These are phyloP conservation scores for Beauveria varroae DNA, from an alignment of 2,329 filamentous ascomycete species.

Conservation along the genomic window DNA sequence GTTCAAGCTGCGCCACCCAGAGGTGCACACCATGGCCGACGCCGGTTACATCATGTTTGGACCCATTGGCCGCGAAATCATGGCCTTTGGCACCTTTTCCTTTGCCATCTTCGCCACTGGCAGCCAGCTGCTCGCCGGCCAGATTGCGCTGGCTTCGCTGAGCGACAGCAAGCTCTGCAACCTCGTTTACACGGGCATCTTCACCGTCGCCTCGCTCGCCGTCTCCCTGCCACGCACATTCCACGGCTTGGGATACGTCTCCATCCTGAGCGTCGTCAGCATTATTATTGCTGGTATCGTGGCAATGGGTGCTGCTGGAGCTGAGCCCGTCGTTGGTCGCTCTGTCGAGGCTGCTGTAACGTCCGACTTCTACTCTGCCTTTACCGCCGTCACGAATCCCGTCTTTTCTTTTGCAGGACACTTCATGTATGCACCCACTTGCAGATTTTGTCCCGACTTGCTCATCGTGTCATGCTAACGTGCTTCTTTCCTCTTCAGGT, in stretches of 20 bases:
- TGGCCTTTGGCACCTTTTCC: constrained; percentile 40
- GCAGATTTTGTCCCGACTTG: background rate
- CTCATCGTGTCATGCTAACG: background rate
- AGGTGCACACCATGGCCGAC: constrained; percentile 52
- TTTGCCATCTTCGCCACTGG: constrained; percentile 45
- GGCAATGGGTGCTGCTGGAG: constrained; percentile 41
- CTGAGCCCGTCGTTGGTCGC: constrained; percentile 29
- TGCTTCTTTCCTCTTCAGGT: constrained; percentile 17
- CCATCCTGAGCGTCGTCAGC: constrained; percentile 34
- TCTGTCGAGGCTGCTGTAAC: constrained; percentile 29
- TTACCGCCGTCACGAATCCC: constrained; percentile 33
- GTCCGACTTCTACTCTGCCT: constrained; percentile 24
- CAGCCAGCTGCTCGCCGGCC: constrained; percentile 42
- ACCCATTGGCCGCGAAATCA: constrained; percentile 39
- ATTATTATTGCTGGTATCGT: constrained; percentile 43
- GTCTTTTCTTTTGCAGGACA: constrained; percentile 46
- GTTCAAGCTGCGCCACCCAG: constrained; percentile 46
- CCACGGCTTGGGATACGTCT: constrained; percentile 40
- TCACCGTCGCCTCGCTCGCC: constrained; percentile 38
- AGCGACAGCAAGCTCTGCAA: constrained; percentile 40
- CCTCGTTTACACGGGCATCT: constrained; percentile 43
- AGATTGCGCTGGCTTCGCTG: constrained; percentile 39
- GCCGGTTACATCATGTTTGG: constrained; percentile 48
- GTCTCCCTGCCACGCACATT: constrained; percentile 42
- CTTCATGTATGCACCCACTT: constrained; percentile 29